Evolutionary conservation across 371 early-diverging fungal genomes (phyloP), one percentile per base, ranked within the genome.

Genomic region (Syncephalastrum racemosum): DNA sequence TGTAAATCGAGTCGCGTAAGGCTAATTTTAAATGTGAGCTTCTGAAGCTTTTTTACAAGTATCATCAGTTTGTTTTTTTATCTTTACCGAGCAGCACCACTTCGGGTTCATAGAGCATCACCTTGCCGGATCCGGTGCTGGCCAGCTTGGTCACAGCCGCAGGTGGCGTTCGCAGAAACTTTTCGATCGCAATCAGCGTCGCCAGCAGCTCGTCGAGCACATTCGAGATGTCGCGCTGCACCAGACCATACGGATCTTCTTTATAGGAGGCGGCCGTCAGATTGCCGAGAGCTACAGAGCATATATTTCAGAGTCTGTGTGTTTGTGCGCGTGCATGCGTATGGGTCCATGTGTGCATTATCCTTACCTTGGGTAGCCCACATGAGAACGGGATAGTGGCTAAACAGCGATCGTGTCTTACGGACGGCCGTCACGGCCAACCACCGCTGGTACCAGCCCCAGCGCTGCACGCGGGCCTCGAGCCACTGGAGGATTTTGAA

Each of bases 211-310:
- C 49, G 60, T 82, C 74, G n/a, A 84, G 44, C 3, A 84, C 73
- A 7, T 50, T 56, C 1, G 67, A 58, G 24, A 82, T 73, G 39
- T 84, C 80, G 46, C 67, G 75, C 46, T 84, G 85, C 2, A 84
- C 85, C 18, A 75, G 67, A 2, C 85, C 83, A 54, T 68, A 76
- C 3, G 66, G 60, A 61, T 84, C 85, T 46, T 84, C 85, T 6
- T 68, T 60, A 16, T 69, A 61, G 0, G 85, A 84, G 8, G 78
- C 73, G 12, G 75, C 62, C 14, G 71, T 67, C 24, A 84, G 59
- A 50, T 71, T 70, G 24, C 80, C 77, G 25, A 84, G 46, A 12
- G 76, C 75, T 81, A 58, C 0, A 65, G 18, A 43, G 8, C 43
- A 14, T 16, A 47, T 23, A 19, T 27, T 7, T 31, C 36, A 31